phyloP scores from a whole-genome alignment of 1,284 basidiomycete species.

The Rhodotorula sp. region DNA sequence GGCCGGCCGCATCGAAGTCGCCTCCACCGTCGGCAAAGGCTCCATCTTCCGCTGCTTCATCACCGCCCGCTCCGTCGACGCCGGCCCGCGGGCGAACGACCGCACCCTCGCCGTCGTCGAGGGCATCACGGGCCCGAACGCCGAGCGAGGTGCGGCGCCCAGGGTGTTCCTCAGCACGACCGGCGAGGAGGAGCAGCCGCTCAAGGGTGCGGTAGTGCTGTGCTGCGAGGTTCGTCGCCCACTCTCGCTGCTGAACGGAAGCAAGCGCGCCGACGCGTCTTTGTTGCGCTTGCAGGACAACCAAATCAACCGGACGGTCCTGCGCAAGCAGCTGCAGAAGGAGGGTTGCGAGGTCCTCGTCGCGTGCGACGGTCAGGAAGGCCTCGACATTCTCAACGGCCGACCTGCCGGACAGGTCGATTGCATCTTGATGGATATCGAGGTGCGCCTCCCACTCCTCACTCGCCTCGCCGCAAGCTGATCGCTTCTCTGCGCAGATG shows the following conservation, averaged over 20 bases:
- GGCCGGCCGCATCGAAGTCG: constrained; percentile 29
- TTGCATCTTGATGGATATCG: constrained; percentile 33
- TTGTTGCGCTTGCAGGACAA: constrained; percentile 13
- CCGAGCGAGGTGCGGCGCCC: not conserved
- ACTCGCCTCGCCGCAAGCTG: not conserved
- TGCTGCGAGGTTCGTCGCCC: constrained; percentile 25
- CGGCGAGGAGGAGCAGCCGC: constrained; percentile 2
- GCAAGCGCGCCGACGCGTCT: too few species aligned
- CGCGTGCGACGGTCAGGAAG: constrained; percentile 33
- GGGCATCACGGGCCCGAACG: constrained; percentile 21
- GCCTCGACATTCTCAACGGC: constrained; percentile 11
- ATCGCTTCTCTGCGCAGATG: constrained; percentile 21
- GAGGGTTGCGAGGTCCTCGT: constrained; percentile 27
- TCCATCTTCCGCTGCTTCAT: constrained; percentile 37
- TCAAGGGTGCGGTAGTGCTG: constrained; percentile 8
- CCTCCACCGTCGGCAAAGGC: constrained; percentile 27
- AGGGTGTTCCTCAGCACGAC: constrained; percentile 3
- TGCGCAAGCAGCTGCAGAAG: constrained; percentile 26
- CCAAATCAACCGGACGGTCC: constrained; percentile 32
- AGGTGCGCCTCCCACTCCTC: constrained; percentile 10
- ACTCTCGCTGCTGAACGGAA: not conserved
- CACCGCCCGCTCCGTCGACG: constrained; percentile 30
- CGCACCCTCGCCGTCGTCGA: constrained; percentile 22
- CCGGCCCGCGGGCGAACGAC: constrained; percentile 2
- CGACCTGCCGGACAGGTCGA: constrained; percentile 6